Conservation (phyloP, 2,329 filamentous ascomycete genomes). For the Helicocarpus griseus region DNA sequence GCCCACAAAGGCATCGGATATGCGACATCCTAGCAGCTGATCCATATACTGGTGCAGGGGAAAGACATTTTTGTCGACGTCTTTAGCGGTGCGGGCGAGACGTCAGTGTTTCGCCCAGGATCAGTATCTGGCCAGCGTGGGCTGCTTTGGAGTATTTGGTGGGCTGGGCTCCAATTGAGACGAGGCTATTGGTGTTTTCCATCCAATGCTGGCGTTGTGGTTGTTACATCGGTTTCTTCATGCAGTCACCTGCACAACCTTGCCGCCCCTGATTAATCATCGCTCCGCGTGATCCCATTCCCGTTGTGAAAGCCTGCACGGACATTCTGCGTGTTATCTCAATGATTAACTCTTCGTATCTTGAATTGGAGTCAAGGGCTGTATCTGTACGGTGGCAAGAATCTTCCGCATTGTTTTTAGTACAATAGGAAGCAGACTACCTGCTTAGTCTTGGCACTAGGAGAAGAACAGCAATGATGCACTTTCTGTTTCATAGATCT, state of each 20-base stretch:
- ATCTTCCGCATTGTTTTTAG: too few relatives aligned
- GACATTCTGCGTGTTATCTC: neutral
- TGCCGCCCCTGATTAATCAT: too few relatives aligned
- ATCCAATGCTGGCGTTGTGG: neutral
- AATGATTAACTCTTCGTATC: too few relatives aligned
- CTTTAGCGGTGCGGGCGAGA: neutral
- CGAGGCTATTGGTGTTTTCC: neutral
- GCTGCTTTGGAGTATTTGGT: neutral
- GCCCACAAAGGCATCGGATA: neutral
- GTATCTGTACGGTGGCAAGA: too few relatives aligned
- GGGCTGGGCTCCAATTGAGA: neutral
- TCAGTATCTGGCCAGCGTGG: neutral
- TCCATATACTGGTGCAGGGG: neutral
- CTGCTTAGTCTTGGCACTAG: too few relatives aligned
- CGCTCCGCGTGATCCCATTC: too few relatives aligned
- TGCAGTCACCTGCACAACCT: neutral
- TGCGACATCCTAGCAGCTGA: neutral
- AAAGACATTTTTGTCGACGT: neutral
- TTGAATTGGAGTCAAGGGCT: too few relatives aligned
- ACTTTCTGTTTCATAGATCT: neutral
- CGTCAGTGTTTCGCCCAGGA: neutral
- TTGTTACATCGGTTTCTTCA: neutral
- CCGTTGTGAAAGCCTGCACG: too few relatives aligned
- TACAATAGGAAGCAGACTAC: too few relatives aligned
- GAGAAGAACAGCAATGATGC: neutral